phyloP scores from a whole-genome alignment of 179 eudicot genomes.

The Carnegiea gigantea region DNA sequence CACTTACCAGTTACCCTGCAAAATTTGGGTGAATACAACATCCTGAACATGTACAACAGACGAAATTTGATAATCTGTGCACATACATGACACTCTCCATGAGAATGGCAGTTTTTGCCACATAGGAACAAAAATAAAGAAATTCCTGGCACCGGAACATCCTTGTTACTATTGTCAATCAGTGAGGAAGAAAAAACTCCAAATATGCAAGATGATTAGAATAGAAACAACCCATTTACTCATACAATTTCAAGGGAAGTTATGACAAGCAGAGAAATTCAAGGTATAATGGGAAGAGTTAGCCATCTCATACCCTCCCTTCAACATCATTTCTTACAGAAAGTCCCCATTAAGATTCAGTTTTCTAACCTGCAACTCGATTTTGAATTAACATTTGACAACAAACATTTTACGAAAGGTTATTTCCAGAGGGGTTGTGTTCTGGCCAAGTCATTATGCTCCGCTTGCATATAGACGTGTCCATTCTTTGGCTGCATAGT shows the following conservation, averaged over 20 bases:
- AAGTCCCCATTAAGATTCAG: slow-evolving; percentile 19
- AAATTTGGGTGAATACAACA: no score
- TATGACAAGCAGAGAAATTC: background rate
- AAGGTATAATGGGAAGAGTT: slow-evolving; percentile 1
- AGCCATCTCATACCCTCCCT: slow-evolving; percentile 25
- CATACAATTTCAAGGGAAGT: slow-evolving; percentile 7
- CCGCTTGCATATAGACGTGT: slow-evolving; percentile 85
- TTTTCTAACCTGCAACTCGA: slow-evolving; percentile 13
- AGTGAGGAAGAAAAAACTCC: background rate
- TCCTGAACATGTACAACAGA: no score
- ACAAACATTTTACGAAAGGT: slow-evolving; percentile 24
- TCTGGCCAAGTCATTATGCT: slow-evolving; percentile 38
- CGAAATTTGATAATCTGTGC: no score
- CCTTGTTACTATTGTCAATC: background rate
- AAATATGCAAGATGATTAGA: background rate
- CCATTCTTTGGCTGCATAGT: slow-evolving; percentile 78
- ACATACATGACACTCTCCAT: no score
- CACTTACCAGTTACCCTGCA: no score
- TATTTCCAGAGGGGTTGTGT: slow-evolving; percentile 17
- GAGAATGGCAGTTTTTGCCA: no score
- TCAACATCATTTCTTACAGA: slow-evolving; percentile 14
- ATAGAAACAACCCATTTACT: slow-evolving; percentile 8
- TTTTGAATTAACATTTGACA: slow-evolving; percentile 25
- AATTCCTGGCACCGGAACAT: background rate
- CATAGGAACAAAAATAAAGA: no score